A percentile compares a stretch with the other conserved stretches of the same genome.
Evolutionary conservation across 345 rosid genomes (phyloP).

Genomic region (Bretschneidera sinensis): DNA sequence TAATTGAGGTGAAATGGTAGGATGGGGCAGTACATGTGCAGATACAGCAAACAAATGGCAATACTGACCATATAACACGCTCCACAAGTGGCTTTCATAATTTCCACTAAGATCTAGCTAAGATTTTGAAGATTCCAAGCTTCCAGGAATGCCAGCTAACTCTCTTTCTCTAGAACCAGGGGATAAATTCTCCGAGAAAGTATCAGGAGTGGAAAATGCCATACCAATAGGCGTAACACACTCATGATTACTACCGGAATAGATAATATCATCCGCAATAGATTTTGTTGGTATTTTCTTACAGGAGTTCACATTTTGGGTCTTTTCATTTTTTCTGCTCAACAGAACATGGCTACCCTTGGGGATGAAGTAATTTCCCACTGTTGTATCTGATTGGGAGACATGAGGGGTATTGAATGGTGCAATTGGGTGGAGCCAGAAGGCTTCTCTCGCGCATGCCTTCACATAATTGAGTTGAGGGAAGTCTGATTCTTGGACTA

Average conservation of each 20-base stretch:
- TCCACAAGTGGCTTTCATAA: conserved; percentile 19
- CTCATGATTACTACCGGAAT: neutral
- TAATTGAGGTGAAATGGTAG: conserved; percentile 6
- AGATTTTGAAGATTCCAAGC: conserved; percentile 11
- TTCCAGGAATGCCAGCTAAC: conserved; percentile 7
- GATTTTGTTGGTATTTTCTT: conserved; percentile 1
- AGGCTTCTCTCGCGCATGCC: conserved; percentile 49
- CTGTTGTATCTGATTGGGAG: conserved; percentile 16
- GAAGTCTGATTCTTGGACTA: conserved; percentile 49
- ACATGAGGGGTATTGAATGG: conserved; percentile 49
- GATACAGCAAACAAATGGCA: neutral
- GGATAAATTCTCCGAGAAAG: neutral
- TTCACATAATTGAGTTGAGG: conserved; percentile 38
- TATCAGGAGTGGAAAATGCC: neutral
- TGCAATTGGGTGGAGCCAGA: conserved; percentile 44
- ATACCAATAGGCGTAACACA: neutral
- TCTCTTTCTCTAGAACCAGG: conserved; percentile 9
- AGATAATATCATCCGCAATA: neutral
- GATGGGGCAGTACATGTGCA: neutral
- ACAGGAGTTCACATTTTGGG: conserved; percentile 7
- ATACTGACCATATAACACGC: conserved; percentile 10
- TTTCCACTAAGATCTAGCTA: conserved; percentile 28
- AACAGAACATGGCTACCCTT: conserved; percentile 46
- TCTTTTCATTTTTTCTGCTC: conserved; percentile 18
- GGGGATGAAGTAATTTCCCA: conserved; percentile 45